Conservation (phyloP, 179 eudicot genomes). For the Beta corolliflora region DNA sequence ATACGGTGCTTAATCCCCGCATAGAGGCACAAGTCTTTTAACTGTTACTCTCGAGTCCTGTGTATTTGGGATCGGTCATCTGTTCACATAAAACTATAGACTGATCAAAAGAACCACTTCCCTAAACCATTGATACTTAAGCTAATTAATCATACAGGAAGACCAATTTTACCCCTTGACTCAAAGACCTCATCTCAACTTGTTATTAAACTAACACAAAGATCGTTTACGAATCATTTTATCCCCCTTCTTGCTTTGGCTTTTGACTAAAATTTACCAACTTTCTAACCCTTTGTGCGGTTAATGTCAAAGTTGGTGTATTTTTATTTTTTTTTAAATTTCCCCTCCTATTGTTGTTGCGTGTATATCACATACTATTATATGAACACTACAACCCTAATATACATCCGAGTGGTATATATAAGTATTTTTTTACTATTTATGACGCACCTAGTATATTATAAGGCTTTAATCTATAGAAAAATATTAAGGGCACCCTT, state of each 20-base stretch:
- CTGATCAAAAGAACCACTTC: not conserved
- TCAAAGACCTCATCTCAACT: not conserved
- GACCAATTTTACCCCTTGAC: not conserved
- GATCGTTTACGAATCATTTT: not conserved
- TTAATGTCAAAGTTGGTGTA: not conserved
- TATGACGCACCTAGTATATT: no score
- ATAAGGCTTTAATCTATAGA: no score
- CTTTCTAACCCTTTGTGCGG: no score
- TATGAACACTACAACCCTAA: no score
- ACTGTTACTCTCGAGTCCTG: no score
- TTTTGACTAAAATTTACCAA: not conserved
- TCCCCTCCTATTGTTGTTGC: no score
- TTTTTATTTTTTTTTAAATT: no score
- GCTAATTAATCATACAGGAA: conserved; percentile 1
- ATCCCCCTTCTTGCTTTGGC: not conserved
- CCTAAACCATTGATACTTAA: not conserved
- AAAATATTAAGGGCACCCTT: no score
- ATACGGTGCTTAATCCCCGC: conserved; percentile 10
- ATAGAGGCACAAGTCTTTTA: not conserved
- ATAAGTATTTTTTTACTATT: no score
- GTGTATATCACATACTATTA: no score
- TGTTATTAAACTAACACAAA: not conserved
- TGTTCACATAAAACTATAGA: not conserved
- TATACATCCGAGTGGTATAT: no score
- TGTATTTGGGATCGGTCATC: not conserved